phyloP scores from a whole-genome alignment of 768 basidiomycete species.

The Russula olivacea region DNA sequence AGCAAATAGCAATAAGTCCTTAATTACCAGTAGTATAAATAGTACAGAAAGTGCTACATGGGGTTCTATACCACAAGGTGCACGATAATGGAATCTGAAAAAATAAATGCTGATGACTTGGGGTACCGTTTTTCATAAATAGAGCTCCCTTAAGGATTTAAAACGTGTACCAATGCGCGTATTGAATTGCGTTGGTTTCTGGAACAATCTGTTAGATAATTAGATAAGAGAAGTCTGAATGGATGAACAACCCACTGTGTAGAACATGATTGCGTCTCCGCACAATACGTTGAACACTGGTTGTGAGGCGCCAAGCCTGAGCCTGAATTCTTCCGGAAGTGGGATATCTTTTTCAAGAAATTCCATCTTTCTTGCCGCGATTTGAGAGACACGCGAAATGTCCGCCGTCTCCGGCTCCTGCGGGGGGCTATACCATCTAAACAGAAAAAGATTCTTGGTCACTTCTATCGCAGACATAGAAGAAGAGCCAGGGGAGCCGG shows the following conservation, averaged over 20 bases:
- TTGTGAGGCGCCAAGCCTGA: no score
- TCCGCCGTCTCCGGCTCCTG: not conserved
- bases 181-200: not conserved
- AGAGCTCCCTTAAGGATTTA: not conserved
- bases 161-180: slow-evolving; percentile 17
- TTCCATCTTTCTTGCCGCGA: not conserved
- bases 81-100: no score
- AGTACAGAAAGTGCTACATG: no score
- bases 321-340: not conserved
- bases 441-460: no score
- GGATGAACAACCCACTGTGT: not conserved
- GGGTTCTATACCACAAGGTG: no score
- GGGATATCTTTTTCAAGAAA: not conserved
- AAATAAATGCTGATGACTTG: no score
- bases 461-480: no score
- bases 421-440: not conserved
- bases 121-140: no score
- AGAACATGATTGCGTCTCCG: slow-evolving; percentile 14
- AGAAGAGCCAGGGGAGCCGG: no score
- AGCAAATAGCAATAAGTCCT: no score
- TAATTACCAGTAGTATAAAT: no score
- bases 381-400: not conserved
- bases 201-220: slow-evolving; percentile 1
- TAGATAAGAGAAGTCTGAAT: not conserved
- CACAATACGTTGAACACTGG: slow-evolving; percentile 5